Evolutionary conservation across 306 rosid genomes (phyloP).

Genomic region (Vigna nakashimae): DNA sequence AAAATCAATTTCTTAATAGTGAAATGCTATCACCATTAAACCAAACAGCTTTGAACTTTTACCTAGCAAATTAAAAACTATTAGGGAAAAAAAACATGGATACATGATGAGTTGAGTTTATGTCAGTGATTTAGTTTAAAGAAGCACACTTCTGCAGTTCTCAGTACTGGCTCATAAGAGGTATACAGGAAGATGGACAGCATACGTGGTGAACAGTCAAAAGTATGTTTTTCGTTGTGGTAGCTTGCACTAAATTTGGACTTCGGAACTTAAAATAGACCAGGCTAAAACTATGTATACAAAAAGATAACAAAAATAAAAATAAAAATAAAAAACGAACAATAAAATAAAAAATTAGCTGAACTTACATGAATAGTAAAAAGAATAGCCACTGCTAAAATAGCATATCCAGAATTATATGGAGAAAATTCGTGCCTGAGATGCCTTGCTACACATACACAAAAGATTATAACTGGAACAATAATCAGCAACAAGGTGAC

Average conservation of each 20-base stretch:
- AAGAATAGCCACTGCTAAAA: slow-evolving; percentile 71
- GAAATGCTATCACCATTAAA: slow-evolving; percentile 19
- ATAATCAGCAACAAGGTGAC: slow-evolving; percentile 76
- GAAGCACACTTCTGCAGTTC: slow-evolving; percentile 23
- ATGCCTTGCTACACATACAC: slow-evolving; percentile 81
- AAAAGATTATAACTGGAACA: slow-evolving; percentile 77
- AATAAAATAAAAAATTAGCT: slow-evolving; percentile 38
- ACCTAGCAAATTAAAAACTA: slow-evolving; percentile 8
- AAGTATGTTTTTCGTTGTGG: slow-evolving; percentile 8
- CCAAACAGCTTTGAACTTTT: slow-evolving; percentile 2
- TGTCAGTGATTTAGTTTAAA: background rate
- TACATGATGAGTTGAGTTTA: slow-evolving; percentile 10
- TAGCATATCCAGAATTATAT: slow-evolving; percentile 74
- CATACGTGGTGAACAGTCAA: slow-evolving; percentile 10
- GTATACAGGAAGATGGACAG: background rate
- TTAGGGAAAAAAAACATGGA: background rate
- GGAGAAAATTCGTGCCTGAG: slow-evolving; percentile 80
- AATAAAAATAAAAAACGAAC: background rate
- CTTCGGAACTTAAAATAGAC: slow-evolving; percentile 1
- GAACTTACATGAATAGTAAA: slow-evolving; percentile 74
- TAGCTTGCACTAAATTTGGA: slow-evolving; percentile 10
- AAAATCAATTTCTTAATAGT: background rate
- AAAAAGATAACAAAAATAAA: background rate
- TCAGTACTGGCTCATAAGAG: slow-evolving; percentile 20
- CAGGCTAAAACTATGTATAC: background rate